Evolutionary conservation across 345 rosid genomes (phyloP).

Genomic region (Rhizophora mangle): DNA sequence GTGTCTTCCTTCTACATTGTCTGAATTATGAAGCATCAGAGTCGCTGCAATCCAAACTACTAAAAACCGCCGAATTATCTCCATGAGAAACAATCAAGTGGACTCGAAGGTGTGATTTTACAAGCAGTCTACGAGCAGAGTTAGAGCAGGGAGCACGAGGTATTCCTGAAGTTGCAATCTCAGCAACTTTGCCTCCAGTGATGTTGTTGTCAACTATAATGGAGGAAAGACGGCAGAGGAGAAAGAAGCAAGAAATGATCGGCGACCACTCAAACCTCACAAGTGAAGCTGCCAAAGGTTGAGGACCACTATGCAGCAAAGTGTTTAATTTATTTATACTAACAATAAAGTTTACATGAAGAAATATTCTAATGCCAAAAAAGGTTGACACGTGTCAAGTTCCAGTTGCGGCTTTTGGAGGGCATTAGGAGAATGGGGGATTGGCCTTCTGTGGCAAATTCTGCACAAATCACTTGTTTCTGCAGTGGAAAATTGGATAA

Average conservation of each 20-base stretch:
- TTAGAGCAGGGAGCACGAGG: background rate
- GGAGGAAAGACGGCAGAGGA: conserved; percentile 10
- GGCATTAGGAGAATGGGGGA: conserved; percentile 6
- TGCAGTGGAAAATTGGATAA: background rate
- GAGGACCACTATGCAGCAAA: conserved; percentile 9
- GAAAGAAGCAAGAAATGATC: conserved; percentile 1
- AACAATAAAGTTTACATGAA: conserved; percentile 1
- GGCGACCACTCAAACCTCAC: background rate
- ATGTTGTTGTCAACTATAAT: conserved; percentile 11
- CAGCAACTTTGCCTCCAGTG: background rate
- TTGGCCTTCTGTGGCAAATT: conserved; percentile 4
- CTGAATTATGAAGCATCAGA: conserved; percentile 25
- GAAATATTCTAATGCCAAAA: conserved; percentile 4
- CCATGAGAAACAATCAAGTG: conserved; percentile 21
- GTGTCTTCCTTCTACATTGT: conserved; percentile 55
- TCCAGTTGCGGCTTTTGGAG: conserved; percentile 19
- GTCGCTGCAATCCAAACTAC: conserved; percentile 19
- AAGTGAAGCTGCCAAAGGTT: background rate
- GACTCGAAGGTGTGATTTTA: background rate
- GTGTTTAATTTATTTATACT: conserved; percentile 35
- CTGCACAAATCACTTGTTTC: conserved; percentile 20
- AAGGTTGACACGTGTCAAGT: conserved; percentile 43
- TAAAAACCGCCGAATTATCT: conserved; percentile 22
- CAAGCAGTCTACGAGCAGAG: conserved; percentile 2
- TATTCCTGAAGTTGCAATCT: background rate